Percentiles rank a stretch among this genome's conserved stretches.
These are phyloP conservation scores for Annona cherimola DNA, from an alignment of 164 flowering plant genomes.

Conservation along the genomic window DNA sequence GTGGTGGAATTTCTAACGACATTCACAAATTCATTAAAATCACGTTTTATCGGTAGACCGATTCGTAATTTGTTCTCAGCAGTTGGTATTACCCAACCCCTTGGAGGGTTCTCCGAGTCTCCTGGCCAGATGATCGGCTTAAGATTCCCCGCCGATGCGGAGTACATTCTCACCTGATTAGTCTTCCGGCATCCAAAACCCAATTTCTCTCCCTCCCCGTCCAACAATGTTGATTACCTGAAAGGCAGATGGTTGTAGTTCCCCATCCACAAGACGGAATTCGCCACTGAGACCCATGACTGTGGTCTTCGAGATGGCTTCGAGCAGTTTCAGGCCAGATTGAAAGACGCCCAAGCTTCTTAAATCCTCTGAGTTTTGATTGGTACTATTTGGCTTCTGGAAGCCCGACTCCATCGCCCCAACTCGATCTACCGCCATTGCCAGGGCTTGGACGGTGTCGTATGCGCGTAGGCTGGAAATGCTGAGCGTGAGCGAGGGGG, in stretches of 20 bases:
- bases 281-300: slow-evolving; percentile 37
- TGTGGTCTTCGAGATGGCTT: slow-evolving; percentile 11
- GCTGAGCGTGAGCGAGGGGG: no score
- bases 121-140: slow-evolving; percentile 34
- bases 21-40: slow-evolving; percentile 29
- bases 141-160: slow-evolving; percentile 7
- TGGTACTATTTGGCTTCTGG: no score
- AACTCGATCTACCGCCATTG: no score
- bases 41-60: slow-evolving; percentile 27
- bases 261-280: slow-evolving; percentile 24
- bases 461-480: no score
- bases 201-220: slow-evolving; percentile 20
- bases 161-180: neutral
- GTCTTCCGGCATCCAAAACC: slow-evolving; percentile 31
- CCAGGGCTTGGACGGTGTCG: no score
- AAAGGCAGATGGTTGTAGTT: slow-evolving; percentile 19
- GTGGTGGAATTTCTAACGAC: slow-evolving; percentile 11
- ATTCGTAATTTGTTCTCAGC: slow-evolving; percentile 28
- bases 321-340: slow-evolving; percentile 23
- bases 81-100: slow-evolving; percentile 30
- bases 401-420: no score
- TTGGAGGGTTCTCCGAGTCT: slow-evolving; percentile 12
- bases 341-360: slow-evolving; percentile 23
- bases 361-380: slow-evolving; percentile 12
- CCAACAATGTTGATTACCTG: slow-evolving; percentile 37